Conservation (phyloP, 495 filamentous ascomycete genomes). For the Lentithecium fluviatile region DNA sequence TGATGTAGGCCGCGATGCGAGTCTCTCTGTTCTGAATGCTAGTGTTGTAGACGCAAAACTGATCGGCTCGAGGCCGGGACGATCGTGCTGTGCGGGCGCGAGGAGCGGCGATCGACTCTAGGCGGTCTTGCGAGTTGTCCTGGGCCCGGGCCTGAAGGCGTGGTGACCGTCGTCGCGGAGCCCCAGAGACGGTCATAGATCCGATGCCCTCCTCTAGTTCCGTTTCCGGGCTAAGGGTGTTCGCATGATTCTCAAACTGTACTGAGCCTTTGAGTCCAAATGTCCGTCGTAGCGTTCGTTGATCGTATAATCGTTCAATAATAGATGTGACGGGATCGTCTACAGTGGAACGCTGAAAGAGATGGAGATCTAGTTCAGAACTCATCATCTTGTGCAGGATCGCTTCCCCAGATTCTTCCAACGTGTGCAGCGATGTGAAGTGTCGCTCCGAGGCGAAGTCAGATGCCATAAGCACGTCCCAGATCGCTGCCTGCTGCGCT, state of each 20-base stretch:
- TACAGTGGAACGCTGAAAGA: too few relatives aligned
- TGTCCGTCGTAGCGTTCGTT: conserved; percentile 17
- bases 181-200: conserved; percentile 10
- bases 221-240: conserved; percentile 29
- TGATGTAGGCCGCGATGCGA: conserved; percentile 34
- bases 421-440: too few relatives aligned
- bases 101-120: conserved; percentile 5
- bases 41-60: conserved; percentile 43
- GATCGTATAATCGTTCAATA: not conserved
- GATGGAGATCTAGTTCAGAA: too few relatives aligned
- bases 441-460: too few relatives aligned
- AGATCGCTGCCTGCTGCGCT: too few relatives aligned
- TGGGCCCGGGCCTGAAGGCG: conserved; percentile 16
- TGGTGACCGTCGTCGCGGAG: conserved; percentile 24
- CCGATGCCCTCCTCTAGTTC: conserved; percentile 24
- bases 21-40: conserved; percentile 21
- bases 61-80: conserved; percentile 31
- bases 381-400: too few relatives aligned
- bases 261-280: conserved; percentile 27
- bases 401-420: not conserved
- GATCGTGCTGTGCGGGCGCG: conserved; percentile 12
- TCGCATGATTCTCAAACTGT: conserved; percentile 32
- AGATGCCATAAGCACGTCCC: too few relatives aligned
- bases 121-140: not conserved
- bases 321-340: too few relatives aligned